A percentile compares a stretch with the other conserved stretches of the same genome.
These are phyloP conservation scores for Pleurotus platypus DNA, from an alignment of 768 basidiomycete genomes.

Conservation along the genomic window DNA sequence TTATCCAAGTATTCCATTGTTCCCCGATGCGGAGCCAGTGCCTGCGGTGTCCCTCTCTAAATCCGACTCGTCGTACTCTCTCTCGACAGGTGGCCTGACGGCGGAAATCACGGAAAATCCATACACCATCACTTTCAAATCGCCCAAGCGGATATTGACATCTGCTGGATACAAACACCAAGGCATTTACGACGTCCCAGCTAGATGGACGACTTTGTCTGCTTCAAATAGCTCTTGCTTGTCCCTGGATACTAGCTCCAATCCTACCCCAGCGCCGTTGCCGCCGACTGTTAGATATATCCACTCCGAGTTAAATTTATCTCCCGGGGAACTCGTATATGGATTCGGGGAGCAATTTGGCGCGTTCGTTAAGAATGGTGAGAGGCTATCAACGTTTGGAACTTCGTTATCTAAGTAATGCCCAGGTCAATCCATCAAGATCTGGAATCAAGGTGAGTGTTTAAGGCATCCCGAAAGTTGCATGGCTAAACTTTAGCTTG, in stretches of 20 bases:
- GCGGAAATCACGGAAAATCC: conserved; percentile 57
- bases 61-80: conserved; percentile 21
- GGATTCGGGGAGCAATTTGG: conserved; percentile 77
- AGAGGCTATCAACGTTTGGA: conserved; percentile 21
- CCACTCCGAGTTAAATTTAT: conserved; percentile 58
- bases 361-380: conserved; percentile 73
- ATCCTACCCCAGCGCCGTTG: conserved; percentile 41
- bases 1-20: conserved; percentile 50
- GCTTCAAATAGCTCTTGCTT: conserved; percentile 57
- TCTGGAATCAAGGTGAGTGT: conserved; percentile 55
- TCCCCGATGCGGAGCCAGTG: conserved; percentile 54
- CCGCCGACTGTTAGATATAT: conserved; percentile 45
- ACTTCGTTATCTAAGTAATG: not conserved
- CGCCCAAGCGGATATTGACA: conserved; percentile 40
- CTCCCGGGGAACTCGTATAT: conserved; percentile 70
- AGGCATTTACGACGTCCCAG: conserved; percentile 52
- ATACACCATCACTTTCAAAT: conserved; percentile 62
- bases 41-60: conserved; percentile 37
- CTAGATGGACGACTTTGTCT: conserved; percentile 45
- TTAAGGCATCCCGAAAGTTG: not conserved
- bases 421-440: conserved; percentile 51
- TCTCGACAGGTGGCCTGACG: conserved; percentile 46
- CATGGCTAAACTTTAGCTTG: not conserved
- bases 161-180: conserved; percentile 54
- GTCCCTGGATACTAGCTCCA: conserved; percentile 53